A percentile compares a stretch with the other conserved stretches of the same genome.
Evolutionary conservation across 1,284 basidiomycete genomes (phyloP).

Genomic region (Rugiboletus extremiorientalis): DNA sequence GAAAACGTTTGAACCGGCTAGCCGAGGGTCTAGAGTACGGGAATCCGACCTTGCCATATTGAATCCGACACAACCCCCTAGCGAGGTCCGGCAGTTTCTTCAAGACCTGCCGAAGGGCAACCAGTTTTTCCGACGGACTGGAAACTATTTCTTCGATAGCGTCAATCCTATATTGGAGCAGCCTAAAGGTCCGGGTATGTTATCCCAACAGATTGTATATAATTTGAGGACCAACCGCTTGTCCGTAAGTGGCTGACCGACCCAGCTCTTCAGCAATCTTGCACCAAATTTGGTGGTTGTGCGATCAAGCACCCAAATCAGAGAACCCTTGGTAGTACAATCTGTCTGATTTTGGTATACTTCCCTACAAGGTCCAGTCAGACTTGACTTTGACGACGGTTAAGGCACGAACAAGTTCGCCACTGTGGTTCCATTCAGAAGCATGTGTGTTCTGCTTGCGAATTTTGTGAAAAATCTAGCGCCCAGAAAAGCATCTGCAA

Average conservation of each 20-base stretch:
- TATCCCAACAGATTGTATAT: background rate
- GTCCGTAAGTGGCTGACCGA: conserved; percentile 83
- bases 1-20: background rate
- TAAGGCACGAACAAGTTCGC: conserved; percentile 62
- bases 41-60: conserved; percentile 78
- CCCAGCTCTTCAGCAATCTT: conserved; percentile 82
- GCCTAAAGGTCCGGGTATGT: conserved; percentile 40
- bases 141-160: conserved; percentile 81
- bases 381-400: background rate
- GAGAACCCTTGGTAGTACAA: conserved; percentile 68
- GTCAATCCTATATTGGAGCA: conserved; percentile 74
- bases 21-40: background rate
- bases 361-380: conserved; percentile 50
- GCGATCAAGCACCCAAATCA: conserved; percentile 86
- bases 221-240: conserved; percentile 48
- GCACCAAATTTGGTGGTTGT: conserved; percentile 90
- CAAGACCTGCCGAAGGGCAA: conserved; percentile 68
- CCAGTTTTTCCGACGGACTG: conserved; percentile 56
- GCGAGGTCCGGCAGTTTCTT: conserved; percentile 86
- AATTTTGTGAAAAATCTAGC: conserved; percentile 81
- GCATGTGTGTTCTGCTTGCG: conserved; percentile 80
- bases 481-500: conserved; percentile 75
- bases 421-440: conserved; percentile 87
- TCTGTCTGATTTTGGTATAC: conserved; percentile 91
- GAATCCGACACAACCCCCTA: conserved; percentile 84